These are phyloP conservation scores for Steccherinum ochraceum DNA, from an alignment of 768 basidiomycete genomes.

Conservation along the genomic window DNA sequence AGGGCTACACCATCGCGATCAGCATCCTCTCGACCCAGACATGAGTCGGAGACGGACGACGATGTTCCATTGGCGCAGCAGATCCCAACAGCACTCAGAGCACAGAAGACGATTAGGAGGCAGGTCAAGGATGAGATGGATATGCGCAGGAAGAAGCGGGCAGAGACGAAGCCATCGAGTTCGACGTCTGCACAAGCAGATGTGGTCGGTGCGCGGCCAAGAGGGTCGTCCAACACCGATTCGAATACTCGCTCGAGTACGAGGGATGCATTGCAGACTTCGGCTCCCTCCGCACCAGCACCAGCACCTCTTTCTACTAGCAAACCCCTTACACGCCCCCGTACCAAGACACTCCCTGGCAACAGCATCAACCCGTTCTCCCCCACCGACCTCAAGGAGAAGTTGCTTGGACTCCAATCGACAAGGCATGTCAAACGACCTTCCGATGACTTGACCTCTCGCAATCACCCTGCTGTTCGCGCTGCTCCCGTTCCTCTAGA, in stretches of 20 bases:
- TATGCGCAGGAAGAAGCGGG: conserved; percentile 34
- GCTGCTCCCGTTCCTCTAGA: background rate
- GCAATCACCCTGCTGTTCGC: background rate
- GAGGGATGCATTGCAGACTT: background rate
- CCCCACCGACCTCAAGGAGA: conserved; percentile 52
- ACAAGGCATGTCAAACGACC: background rate
- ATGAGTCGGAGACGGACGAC: conserved; percentile 40
- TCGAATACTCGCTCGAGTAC: background rate
- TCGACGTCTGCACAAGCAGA: background rate
- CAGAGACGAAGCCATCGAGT: conserved; percentile 8
- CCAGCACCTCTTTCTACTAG: background rate
- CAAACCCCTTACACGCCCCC: conserved; percentile 26
- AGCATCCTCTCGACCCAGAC: background rate
- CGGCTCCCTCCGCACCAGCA: conserved; percentile 13
- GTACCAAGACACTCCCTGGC: conserved; percentile 40
- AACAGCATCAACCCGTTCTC: conserved; percentile 35
- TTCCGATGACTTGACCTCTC: background rate
- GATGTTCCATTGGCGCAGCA: conserved; percentile 79
- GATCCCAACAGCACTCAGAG: conserved; percentile 77
- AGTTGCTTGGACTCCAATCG: conserved; percentile 46
- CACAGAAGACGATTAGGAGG: conserved; percentile 73
- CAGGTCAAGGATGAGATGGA: conserved; percentile 67
- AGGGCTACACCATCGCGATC: background rate
- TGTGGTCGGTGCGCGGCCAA: background rate
- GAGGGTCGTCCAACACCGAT: background rate